Evolutionary conservation across 495 filamentous ascomycete species (phyloP).

Genomic region (Lasiosphaeria ovina): DNA sequence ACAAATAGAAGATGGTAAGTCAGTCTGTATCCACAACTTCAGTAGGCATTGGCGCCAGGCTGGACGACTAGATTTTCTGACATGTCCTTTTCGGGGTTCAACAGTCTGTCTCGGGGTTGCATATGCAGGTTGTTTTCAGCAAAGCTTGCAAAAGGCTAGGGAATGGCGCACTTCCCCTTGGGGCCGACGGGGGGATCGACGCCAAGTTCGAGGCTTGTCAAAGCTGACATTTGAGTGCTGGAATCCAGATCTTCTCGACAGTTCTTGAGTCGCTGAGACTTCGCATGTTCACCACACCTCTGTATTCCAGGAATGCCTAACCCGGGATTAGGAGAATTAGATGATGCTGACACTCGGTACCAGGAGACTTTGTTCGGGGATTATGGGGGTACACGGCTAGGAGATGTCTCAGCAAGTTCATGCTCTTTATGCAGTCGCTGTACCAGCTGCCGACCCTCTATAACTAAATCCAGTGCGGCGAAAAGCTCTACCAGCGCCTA

Average conservation of each 20-base stretch:
- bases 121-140: no score
- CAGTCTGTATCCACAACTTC: background rate
- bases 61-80: background rate
- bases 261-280: background rate
- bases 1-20: slow-evolving; percentile 17
- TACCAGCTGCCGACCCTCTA: slow-evolving; percentile 16
- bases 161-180: no score
- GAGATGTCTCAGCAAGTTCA: slow-evolving; percentile 12
- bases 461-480: slow-evolving; percentile 11
- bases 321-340: no score
- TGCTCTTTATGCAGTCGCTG: slow-evolving; percentile 5
- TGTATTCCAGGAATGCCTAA: background rate
- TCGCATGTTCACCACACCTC: background rate
- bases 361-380: slow-evolving; percentile 7
- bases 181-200: no score
- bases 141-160: no score
- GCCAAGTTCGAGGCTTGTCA: no score
- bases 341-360: background rate
- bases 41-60: no score
- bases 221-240: no score
- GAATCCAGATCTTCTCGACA: no score
- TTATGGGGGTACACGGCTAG: slow-evolving; percentile 9
- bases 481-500: slow-evolving; percentile 18
- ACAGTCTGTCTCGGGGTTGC: background rate
- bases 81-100: background rate